These are phyloP conservation scores for Endoconidiophora polonica DNA, from an alignment of 2,329 filamentous ascomycete species.

Conservation along the genomic window DNA sequence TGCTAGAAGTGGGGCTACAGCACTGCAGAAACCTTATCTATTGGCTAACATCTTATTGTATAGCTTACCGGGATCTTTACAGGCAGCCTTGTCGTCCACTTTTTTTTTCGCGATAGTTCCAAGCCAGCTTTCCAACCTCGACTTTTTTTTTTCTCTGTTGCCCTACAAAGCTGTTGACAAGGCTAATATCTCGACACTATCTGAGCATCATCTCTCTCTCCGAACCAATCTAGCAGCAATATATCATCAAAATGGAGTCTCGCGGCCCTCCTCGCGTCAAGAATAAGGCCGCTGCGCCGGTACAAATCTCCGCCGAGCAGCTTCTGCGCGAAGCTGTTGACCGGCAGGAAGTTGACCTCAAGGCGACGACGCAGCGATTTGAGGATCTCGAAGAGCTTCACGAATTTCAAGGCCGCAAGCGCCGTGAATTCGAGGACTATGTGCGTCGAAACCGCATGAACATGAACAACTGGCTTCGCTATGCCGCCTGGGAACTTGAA, in stretches of 20 bases:
- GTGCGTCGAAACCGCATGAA: slow-evolving; percentile 85
- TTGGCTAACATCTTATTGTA: slow-evolving; percentile 8
- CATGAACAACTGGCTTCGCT: slow-evolving; percentile 98
- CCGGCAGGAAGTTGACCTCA: slow-evolving; percentile 72
- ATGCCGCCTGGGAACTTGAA: slow-evolving; percentile 92
- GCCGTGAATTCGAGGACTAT: slow-evolving; percentile 96
- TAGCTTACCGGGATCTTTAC: not conserved
- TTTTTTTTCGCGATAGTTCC: slow-evolving; percentile 2
- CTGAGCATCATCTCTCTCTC: not conserved
- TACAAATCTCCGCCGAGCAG: slow-evolving; percentile 92
- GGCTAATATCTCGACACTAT: not conserved
- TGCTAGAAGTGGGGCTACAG: not conserved
- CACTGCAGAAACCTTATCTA: slow-evolving; percentile 3
- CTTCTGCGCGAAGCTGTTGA: slow-evolving; percentile 94
- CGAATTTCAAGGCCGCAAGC: slow-evolving; percentile 89
- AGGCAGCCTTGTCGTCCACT: slow-evolving; percentile 9
- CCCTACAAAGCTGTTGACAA: not conserved
- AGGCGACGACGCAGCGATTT: slow-evolving; percentile 87
- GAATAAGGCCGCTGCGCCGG: slow-evolving; percentile 86
- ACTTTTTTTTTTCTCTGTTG: not conserved
- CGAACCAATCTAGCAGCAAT: not conserved
- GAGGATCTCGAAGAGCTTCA: slow-evolving; percentile 94
- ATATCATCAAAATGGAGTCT: slow-evolving; percentile 56
- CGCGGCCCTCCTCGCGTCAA: slow-evolving; percentile 92
- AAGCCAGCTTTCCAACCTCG: not conserved